phyloP scores from a whole-genome alignment of 768 basidiomycete species.

The Scleroderma citrinum region DNA sequence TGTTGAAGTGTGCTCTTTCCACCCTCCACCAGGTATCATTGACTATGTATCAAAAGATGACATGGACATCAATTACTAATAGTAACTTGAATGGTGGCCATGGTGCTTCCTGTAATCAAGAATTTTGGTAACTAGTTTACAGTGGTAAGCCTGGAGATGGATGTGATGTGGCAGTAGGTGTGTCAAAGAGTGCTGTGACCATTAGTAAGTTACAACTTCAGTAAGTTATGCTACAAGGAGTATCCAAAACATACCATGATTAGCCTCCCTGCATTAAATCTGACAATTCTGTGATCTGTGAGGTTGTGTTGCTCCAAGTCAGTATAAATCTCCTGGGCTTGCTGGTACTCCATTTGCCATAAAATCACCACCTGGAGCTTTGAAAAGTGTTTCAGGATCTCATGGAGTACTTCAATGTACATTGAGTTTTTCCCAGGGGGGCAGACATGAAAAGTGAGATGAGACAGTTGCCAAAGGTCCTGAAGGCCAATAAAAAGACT shows the following conservation, averaged over 20 bases:
- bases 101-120: too few species aligned
- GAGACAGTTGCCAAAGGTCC: neutral
- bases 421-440: neutral
- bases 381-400: neutral
- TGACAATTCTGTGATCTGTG: neutral
- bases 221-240: too few species aligned
- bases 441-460: neutral
- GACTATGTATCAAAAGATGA: slow-evolving; percentile 38
- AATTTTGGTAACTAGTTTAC: too few species aligned
- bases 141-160: too few species aligned
- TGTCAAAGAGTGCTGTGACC: too few species aligned
- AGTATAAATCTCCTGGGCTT: neutral
- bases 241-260: neutral
- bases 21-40: slow-evolving; percentile 19
- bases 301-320: neutral
- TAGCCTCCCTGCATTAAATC: neutral
- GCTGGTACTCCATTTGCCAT: neutral
- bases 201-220: too few species aligned
- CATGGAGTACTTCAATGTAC: neutral
- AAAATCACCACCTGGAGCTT: neutral
- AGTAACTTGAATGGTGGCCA: too few species aligned
- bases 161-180: too few species aligned
- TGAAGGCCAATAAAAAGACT: neutral
- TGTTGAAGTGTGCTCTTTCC: slow-evolving; percentile 15
- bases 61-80: too few species aligned